These are phyloP conservation scores for Hypholoma fasciculare DNA, from an alignment of 768 basidiomycete genomes.

Conservation along the genomic window DNA sequence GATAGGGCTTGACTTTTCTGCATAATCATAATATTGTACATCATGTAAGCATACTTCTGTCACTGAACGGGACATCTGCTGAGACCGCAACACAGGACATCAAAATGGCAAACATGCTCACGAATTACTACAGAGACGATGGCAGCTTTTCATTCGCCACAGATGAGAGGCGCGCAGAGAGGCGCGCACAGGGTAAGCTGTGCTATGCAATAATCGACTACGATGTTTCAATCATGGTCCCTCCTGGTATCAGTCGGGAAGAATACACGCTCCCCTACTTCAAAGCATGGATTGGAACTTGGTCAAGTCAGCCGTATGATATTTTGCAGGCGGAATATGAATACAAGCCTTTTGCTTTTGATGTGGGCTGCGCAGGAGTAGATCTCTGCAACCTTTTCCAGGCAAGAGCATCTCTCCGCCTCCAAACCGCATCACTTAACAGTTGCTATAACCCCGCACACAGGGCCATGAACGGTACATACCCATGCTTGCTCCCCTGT, in stretches of 20 bases:
- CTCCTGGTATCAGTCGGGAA: conserved; percentile 5
- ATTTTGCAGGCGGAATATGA: conserved; percentile 23
- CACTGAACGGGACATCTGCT: background rate
- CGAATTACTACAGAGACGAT: background rate
- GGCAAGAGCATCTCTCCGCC: conserved; percentile 3
- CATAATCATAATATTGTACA: conserved; percentile 22
- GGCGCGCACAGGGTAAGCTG: conserved; percentile 12
- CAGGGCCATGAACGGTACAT: conserved; percentile 16
- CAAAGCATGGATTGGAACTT: conserved; percentile 5
- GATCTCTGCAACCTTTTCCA: conserved; percentile 8
- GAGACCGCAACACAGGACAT: conserved; percentile 7
- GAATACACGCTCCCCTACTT: conserved; percentile 12
- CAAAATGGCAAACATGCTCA: conserved; percentile 15
- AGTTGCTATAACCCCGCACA: background rate
- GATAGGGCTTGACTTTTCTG: conserved; percentile 19
- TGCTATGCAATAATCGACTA: conserved; percentile 24
- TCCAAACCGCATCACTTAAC: too few species aligned
- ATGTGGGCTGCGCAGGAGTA: conserved; percentile 22
- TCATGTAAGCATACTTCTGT: conserved; percentile 11
- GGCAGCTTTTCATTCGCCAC: too few species aligned
- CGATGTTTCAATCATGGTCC: conserved; percentile 16
- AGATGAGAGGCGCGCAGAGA: background rate
- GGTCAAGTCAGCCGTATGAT: conserved; percentile 4
- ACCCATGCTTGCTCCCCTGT: conserved; percentile 26
- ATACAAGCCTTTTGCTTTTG: conserved; percentile 27